These are phyloP conservation scores for Skeletonema marinoi DNA, from an alignment of 108 stramenopile species.

Conservation along the genomic window DNA sequence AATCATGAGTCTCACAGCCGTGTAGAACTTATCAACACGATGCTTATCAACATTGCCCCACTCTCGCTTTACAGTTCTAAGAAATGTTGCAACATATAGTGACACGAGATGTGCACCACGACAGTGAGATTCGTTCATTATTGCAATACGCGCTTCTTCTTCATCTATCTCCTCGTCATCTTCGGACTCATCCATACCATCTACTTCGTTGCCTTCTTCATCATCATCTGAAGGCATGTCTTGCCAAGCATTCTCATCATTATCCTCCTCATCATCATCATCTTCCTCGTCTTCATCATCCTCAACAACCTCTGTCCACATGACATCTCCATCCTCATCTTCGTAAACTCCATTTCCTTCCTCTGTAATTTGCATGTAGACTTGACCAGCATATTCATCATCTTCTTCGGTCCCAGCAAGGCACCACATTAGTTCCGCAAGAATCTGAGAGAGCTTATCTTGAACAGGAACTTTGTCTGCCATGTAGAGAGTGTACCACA, in stretches of 20 bases:
- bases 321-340: constrained; percentile 24
- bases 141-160: constrained; percentile 25
- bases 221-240: constrained; percentile 2
- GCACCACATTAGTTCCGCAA: constrained; percentile 85
- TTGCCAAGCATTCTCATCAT: not conserved
- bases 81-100: constrained; percentile 82
- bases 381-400: constrained; percentile 82
- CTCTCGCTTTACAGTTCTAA: constrained; percentile 82
- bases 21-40: constrained; percentile 94
- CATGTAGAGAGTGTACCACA: constrained; percentile 93
- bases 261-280: constrained; percentile 1
- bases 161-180: constrained; percentile 47
- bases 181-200: constrained; percentile 9
- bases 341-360: constrained; percentile 27
- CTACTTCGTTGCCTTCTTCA: constrained; percentile 9
- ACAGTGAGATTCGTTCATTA: constrained; percentile 62
- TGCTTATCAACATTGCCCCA: constrained; percentile 95
- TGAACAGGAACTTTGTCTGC: constrained; percentile 90
- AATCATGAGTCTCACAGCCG: constrained; percentile 77
- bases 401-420: constrained; percentile 87
- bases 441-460: constrained; percentile 75
- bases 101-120: constrained; percentile 86
- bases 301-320: constrained; percentile 16
- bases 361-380: constrained; percentile 70
- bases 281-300: constrained; percentile 13